Conservation (phyloP, 2,329 filamentous ascomycete genomes). For the Phaeosphaeria sp. region DNA sequence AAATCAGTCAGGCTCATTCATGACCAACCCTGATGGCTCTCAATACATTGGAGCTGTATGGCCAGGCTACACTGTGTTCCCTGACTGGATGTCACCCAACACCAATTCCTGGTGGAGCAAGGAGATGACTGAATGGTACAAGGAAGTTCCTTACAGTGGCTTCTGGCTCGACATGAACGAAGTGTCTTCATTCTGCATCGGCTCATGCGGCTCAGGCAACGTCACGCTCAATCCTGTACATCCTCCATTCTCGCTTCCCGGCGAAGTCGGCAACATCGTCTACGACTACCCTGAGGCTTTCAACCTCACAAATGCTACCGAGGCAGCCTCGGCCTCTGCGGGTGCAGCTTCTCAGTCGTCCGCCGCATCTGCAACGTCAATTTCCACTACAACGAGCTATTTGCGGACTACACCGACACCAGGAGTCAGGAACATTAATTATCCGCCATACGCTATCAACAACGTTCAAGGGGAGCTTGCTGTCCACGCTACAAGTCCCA, state of each 20-base stretch:
- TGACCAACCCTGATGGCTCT: conserved; percentile 62
- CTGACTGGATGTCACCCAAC: conserved; percentile 66
- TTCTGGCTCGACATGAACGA: conserved; percentile 70
- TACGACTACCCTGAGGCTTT: conserved; percentile 73
- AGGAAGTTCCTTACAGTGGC: conserved; percentile 60
- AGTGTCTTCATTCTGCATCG: conserved; percentile 70
- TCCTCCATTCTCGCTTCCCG: conserved; percentile 69
- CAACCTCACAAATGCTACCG: conserved; percentile 70
- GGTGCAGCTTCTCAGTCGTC: neutral
- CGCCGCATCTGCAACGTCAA: neutral
- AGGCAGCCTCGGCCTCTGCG: conserved; percentile 66
- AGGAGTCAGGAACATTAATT: conserved; percentile 70
- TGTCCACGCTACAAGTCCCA: conserved; percentile 75
- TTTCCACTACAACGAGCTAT: conserved; percentile 52
- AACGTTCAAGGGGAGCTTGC: conserved; percentile 75
- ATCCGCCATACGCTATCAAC: conserved; percentile 79
- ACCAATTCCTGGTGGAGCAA: conserved; percentile 66
- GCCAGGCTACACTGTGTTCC: conserved; percentile 67
- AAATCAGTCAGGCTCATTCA: conserved; percentile 56
- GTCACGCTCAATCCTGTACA: conserved; percentile 72
- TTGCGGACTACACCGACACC: conserved; percentile 66
- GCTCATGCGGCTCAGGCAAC: conserved; percentile 72
- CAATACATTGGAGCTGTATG: conserved; percentile 63
- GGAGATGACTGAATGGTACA: conserved; percentile 59
- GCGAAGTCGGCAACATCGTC: conserved; percentile 66